A percentile compares a stretch with the other conserved stretches of the same genome.
Conservation (phyloP, 805 yeast genomes). For the Starmerella cellae region DNA sequence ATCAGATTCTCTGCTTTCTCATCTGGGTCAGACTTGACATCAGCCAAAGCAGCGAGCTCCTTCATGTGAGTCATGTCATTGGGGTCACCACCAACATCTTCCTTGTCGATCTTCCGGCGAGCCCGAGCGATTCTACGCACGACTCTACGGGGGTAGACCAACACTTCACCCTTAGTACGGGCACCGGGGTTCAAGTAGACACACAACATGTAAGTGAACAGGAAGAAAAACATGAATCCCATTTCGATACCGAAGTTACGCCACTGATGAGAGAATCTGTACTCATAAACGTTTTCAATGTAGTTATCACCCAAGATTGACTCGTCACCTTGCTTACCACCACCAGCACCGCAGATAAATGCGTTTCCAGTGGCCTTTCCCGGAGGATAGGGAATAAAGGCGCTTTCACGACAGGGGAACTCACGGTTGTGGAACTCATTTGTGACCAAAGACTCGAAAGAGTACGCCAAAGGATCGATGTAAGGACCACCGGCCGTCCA, state of each 20-base stretch:
- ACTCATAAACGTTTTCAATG: constrained; percentile 36
- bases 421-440: constrained; percentile 49
- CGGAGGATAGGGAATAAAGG: constrained; percentile 38
- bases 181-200: constrained; percentile 24
- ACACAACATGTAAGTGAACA: constrained; percentile 27
- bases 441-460: constrained; percentile 50
- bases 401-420: constrained; percentile 36
- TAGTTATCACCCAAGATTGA: constrained; percentile 50
- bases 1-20: constrained; percentile 18
- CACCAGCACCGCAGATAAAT: constrained; percentile 51
- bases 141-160: constrained; percentile 20
- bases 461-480: constrained; percentile 43
- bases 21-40: constrained; percentile 20
- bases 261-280: constrained; percentile 54
- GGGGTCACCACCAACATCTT: constrained; percentile 26
- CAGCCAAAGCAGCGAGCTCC: constrained; percentile 22
- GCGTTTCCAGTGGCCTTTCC: constrained; percentile 35
- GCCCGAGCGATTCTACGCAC: constrained; percentile 11
- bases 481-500: constrained; percentile 62
- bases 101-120: constrained; percentile 5
- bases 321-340: constrained; percentile 42
- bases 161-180: constrained; percentile 27
- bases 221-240: constrained; percentile 37
- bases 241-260: constrained; percentile 60
- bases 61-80: constrained; percentile 18